Base-by-base conservation (phyloP, 768 basidiomycete genomes). In the Auricularia auricula-judae region DNA sequence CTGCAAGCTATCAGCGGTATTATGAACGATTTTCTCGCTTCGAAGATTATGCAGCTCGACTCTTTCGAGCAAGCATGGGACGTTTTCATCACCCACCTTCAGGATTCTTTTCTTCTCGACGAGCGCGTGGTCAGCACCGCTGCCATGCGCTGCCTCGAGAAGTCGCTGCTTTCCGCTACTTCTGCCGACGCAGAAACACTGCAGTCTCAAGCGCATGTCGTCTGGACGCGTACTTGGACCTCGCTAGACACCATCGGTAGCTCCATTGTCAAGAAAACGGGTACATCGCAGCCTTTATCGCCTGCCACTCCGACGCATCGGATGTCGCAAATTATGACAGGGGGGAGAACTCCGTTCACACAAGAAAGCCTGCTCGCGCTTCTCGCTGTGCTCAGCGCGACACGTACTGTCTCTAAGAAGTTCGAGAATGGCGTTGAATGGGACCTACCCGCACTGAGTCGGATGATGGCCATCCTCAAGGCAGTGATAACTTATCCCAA, bases 301-400 rank as follows among this genome's bases (percentile, higher is more conserved):
- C 59, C 43, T 66, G 66, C 0, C 58, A 66, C 33, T 59, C 61
- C 16, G 53, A 68, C 8, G 65, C 70, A 1, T 62, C 67, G 53
- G 67, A 70, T 51, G 71, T 74, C 44, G 66, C 59, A 33, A 68
- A 67, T 14, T 72, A 67, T 51, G 47, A 51, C 47, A 16, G 47
- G 47, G 7, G 47, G 47, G 4, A 21, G 14, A 7, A 71, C 74
- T 62, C 79, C 87, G 0, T 88, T 89, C 71, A 90, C 87, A 0
- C 95, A 98, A 71, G 93, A 95, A 69, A 91, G 88, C 69, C 78
- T 98, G 43, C 83, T 92, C 23, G 88, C 88, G 0, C 87, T 88
- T 67, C 82, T 94, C 34, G 86, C 88, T 65, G 84, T 89, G 43
- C 79, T 92, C 43, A 81, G 82, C 65, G 81, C 82, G 66, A 81